Percentiles rank a stretch among this genome's conserved stretches.
These are phyloP conservation scores for Cercospora brassicicola DNA, from an alignment of 2,329 filamentous ascomycete genomes.

Conservation along the genomic window DNA sequence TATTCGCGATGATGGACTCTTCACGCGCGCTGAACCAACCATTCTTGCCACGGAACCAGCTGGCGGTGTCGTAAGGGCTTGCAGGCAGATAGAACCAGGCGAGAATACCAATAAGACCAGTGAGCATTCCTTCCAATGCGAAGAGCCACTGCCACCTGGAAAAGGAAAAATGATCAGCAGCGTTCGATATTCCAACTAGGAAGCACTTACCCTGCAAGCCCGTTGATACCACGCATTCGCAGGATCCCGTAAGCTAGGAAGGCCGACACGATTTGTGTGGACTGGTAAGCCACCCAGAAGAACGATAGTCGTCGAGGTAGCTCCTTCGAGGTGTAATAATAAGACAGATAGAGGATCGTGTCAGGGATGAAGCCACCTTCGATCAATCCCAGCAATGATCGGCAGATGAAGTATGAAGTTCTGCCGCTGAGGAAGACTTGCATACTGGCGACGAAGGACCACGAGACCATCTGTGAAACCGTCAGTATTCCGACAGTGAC, in stretches of 20 bases:
- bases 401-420: slow-evolving; percentile 42
- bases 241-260: slow-evolving; percentile 59
- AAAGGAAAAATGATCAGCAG: background rate
- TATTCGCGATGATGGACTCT: slow-evolving; percentile 65
- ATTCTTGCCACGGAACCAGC: slow-evolving; percentile 54
- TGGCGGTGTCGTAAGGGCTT: slow-evolving; percentile 64
- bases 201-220: slow-evolving; percentile 48
- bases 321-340: slow-evolving; percentile 73
- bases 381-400: slow-evolving; percentile 45
- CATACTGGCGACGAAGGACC: slow-evolving; percentile 47
- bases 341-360: slow-evolving; percentile 67
- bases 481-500: background rate
- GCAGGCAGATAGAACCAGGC: slow-evolving; percentile 57
- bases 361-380: slow-evolving; percentile 61
- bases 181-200: background rate
- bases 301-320: slow-evolving; percentile 65
- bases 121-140: slow-evolving; percentile 58
- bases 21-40: slow-evolving; percentile 65
- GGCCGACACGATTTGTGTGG: slow-evolving; percentile 56
- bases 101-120: slow-evolving; percentile 54
- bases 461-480: slow-evolving; percentile 39
- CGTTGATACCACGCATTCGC: slow-evolving; percentile 47
- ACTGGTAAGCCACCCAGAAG: slow-evolving; percentile 68
- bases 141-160: slow-evolving; percentile 56
- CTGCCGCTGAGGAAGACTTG: slow-evolving; percentile 39